Evolutionary conservation across 2,329 filamentous ascomycete genomes (phyloP), one percentile per base, ranked within the genome.

Genomic region (Tolypocladium sp.): DNA sequence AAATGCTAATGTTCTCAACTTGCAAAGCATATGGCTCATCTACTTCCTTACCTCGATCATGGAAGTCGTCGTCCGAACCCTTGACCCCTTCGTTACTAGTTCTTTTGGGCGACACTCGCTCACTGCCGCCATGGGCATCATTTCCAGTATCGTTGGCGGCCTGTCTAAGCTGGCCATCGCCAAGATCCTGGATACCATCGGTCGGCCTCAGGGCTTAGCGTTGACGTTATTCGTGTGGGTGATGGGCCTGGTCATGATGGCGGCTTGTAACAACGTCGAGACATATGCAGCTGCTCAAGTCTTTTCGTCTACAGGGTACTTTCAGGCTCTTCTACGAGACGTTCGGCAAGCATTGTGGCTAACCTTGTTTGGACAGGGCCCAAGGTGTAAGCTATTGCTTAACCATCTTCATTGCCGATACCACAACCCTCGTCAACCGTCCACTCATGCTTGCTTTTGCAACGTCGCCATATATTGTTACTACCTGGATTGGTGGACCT

Each of bases 381-480:
- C 72, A 72, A 62, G 75, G 73, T 56, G 67, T 76, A 55, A 71
- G 69, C 65, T 79, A 76, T 67, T 74, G 70, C 64, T 68, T 76
- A 41, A 76, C 74, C 44, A 59, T 61, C 22, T 59, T 61, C 42
- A 55, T 61, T 20, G 60, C 60, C 30, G 60, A 61, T 37, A 61
- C 58, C n/a, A 58, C 60, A 17, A 51, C 35, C 12, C 55, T 61
- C 17, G 54, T 49, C 25, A 57, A 60, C 41, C 59, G 60, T 68
- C 83, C 82, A 13, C 76, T 90, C 57, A 81, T 86, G 64, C 82
- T 85, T 27, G 82, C 85, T 2, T 80, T 89, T 62, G 84, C 84
- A 17, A 78, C 81, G 22, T 83, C 87, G 2, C 87, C 87, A 1
- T 88, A 86, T 67, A 80, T 90, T 62, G 78, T 84, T 58, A 87